These are phyloP conservation scores for Fusarium citri DNA, from an alignment of 2,329 filamentous ascomycete species.

Conservation along the genomic window DNA sequence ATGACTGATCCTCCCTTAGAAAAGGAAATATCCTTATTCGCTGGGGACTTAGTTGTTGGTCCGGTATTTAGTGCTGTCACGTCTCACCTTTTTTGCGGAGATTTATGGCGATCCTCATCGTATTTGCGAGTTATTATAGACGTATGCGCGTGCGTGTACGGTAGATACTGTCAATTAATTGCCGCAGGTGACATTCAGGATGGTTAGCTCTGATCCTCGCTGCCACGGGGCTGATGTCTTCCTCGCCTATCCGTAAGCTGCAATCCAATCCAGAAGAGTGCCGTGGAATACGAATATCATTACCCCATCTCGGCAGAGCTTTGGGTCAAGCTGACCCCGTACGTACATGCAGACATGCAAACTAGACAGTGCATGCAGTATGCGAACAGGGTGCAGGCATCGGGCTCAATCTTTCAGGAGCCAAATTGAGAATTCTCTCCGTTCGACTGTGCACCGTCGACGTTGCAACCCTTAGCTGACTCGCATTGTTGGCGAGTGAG, in stretches of 20 bases:
- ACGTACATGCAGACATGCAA: not conserved
- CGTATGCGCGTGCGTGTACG: not conserved
- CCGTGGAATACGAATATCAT: not conserved
- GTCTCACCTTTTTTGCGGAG: slow-evolving; percentile 13
- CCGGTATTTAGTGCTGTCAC: not conserved
- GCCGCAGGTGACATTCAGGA: not conserved
- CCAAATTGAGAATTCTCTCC: slow-evolving; percentile 14
- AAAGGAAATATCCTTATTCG: slow-evolving; percentile 10
- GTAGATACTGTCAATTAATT: slow-evolving; percentile 3
- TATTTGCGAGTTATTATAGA: not conserved
- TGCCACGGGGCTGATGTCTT: not conserved
- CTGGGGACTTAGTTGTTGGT: not conserved
- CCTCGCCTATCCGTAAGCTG: not conserved
- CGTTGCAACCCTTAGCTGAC: slow-evolving; percentile 17
- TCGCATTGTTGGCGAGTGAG: slow-evolving; percentile 13
- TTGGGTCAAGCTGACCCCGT: not conserved
- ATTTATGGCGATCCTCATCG: slow-evolving; percentile 10
- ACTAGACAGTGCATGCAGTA: slow-evolving; percentile 2
- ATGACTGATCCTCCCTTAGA: not conserved
- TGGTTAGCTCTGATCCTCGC: not conserved
- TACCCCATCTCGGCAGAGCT: not conserved
- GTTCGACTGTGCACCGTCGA: slow-evolving; percentile 9
- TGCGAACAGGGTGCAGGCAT: slow-evolving; percentile 3
- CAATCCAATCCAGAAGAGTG: not conserved
- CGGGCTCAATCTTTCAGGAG: not conserved